phyloP scores from a whole-genome alignment of 805 yeast genomes.

The Myxozyma vanderwaltii region DNA sequence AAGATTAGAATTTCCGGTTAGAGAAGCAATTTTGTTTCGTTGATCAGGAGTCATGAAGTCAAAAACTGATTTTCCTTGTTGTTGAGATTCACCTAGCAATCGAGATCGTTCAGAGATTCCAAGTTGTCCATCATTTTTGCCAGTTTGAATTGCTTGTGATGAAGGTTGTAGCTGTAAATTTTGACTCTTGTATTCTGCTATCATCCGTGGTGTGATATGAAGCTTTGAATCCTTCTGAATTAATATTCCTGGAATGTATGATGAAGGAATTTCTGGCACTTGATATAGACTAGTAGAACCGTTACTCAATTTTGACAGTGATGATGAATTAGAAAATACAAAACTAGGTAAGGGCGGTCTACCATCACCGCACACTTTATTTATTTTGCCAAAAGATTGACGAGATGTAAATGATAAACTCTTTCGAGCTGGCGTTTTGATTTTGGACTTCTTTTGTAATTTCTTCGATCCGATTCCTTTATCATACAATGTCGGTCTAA shows the following conservation, averaged over 20 bases:
- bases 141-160: too few relatives aligned
- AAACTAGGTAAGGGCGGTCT: conserved; percentile 28
- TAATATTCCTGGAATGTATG: conserved; percentile 17
- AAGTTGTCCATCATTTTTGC: neutral
- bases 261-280: conserved; percentile 22
- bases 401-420: neutral
- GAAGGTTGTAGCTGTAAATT: neutral
- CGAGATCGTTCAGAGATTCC: neutral
- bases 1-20: conserved; percentile 30
- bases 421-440: neutral
- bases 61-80: conserved; percentile 35
- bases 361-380: conserved; percentile 24
- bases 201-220: conserved; percentile 2
- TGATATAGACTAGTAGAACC: conserved; percentile 4
- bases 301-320: neutral
- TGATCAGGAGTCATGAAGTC: conserved; percentile 35
- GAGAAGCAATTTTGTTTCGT: conserved; percentile 21
- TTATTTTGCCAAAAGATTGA: neutral
- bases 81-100: neutral
- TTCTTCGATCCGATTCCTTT: conserved; percentile 10
- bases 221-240: conserved; percentile 16
- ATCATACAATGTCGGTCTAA: conserved; percentile 23
- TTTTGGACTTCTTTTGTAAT: neutral
- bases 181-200: conserved; percentile 2
- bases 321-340: neutral